Evolutionary conservation across 1,284 basidiomycete species (phyloP), one percentile per base, ranked within the genome.

Genomic region (Malassezia sympodialis): DNA sequence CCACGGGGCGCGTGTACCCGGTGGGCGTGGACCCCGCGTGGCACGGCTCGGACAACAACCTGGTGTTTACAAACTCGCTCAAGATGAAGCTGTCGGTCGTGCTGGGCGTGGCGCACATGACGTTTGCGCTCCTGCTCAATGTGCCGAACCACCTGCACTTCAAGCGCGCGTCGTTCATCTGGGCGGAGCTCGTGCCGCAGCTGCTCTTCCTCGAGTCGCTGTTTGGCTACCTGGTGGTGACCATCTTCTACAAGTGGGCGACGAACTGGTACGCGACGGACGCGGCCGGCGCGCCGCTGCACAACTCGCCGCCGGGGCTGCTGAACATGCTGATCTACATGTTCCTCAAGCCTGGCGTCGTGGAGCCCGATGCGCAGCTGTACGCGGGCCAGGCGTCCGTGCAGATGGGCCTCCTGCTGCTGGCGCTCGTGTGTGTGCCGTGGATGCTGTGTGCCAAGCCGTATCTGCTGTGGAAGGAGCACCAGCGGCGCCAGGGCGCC

Each of bases 81-180:
- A 99, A 98, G 84, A 99, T 99, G 94, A 98, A 99, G 80, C 91
- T 98, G 90, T 89, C 90, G 15, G 86, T 99, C 73, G 84, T 98
- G 51, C 79, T 98, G 56, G 94, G 94, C 77, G 93, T 98, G 63
- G 86, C 88, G 64, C 94, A 98, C 76, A 98, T 98, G 93, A 89
- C 93, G 11, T 96, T 98, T 75, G 90, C 93, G 26, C 82, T 96
- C 66, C 94, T 88, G 75, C 80, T 98, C 51, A 90, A 96, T 80
- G 79, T 96, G 7, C 90, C 90, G 44, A 98, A 98, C 79, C 88
- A 91, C 77, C 76, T 96, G 68, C 88, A 82, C 76, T 96, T 96
- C 79, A 90, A 88, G 75, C 86, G 88, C 48, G 79, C 79, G 44
- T 76, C 84, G 64, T 88, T 89, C 67, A 86, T 98, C 67, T 93